Conservation (phyloP, 2,329 filamentous ascomycete species). For the Colletotrichum spaethianum region DNA sequence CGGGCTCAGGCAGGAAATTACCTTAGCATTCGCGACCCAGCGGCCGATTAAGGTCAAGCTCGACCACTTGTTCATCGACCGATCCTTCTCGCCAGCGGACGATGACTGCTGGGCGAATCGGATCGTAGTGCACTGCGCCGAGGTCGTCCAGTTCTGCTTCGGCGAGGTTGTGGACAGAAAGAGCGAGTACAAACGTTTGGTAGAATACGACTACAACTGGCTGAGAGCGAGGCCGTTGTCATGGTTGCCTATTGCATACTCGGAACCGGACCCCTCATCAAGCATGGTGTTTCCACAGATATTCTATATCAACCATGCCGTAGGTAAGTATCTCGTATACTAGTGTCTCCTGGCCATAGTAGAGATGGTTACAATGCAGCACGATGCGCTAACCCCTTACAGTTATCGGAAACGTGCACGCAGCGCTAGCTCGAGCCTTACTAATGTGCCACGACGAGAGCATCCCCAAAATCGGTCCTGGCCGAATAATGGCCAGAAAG, state of each 20-base stretch:
- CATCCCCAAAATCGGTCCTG: constrained; percentile 62
- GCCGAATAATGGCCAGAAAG: constrained; percentile 49
- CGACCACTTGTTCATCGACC: constrained; percentile 64
- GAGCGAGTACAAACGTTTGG: constrained; percentile 59
- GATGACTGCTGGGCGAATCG: constrained; percentile 74
- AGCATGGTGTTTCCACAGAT: constrained; percentile 69
- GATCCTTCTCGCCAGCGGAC: constrained; percentile 58
- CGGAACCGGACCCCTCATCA: constrained; percentile 49
- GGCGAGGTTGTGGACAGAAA: constrained; percentile 53
- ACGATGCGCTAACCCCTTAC: not conserved
- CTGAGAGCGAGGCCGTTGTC: constrained; percentile 61
- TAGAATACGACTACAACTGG: constrained; percentile 63
- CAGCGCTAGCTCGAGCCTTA: constrained; percentile 70
- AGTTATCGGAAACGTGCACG: constrained; percentile 73
- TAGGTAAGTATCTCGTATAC: constrained; percentile 52
- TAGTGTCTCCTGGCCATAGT: too few species aligned
- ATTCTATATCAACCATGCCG: constrained; percentile 69
- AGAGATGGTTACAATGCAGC: too few species aligned
- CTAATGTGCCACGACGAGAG: constrained; percentile 69
- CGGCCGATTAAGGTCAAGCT: constrained; percentile 63
- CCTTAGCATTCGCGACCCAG: constrained; percentile 66
- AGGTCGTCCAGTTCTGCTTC: constrained; percentile 75
- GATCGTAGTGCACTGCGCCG: constrained; percentile 73
- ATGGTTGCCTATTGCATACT: constrained; percentile 68
- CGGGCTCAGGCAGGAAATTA: constrained; percentile 72